These are phyloP conservation scores for Stagonosporopsis vannaccii DNA, from an alignment of 2,329 filamentous ascomycete genomes.

Conservation along the genomic window DNA sequence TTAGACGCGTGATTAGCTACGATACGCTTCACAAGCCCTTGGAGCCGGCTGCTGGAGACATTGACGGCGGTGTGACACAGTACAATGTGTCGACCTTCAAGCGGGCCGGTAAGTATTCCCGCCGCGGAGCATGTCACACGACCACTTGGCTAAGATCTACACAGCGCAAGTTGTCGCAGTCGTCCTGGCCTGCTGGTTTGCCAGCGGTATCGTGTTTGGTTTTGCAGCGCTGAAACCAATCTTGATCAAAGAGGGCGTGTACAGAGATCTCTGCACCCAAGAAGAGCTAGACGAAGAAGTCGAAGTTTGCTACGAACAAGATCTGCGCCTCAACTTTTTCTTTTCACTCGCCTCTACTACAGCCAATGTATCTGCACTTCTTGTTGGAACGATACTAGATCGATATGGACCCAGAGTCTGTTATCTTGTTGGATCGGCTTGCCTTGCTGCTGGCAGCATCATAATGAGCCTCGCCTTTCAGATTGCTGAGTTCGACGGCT, in stretches of 20 bases:
- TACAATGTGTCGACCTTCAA: constrained; percentile 57
- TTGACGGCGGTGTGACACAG: constrained; percentile 55
- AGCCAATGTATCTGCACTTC: constrained; percentile 49
- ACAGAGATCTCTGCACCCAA: constrained; percentile 45
- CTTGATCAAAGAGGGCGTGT: constrained; percentile 49
- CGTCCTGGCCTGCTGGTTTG: constrained; percentile 50
- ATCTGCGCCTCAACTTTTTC: constrained; percentile 49
- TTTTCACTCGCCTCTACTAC: constrained; percentile 49
- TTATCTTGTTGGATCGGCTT: constrained; percentile 41
- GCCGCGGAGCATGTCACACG: constrained; percentile 4
- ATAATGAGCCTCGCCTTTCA: constrained; percentile 49
- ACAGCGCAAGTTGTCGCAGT: constrained; percentile 46
- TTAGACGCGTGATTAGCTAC: constrained; percentile 56
- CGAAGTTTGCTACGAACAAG: constrained; percentile 50
- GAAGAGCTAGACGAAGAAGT: constrained; percentile 44
- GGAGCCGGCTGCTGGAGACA: constrained; percentile 45
- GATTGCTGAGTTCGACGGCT: constrained; percentile 52
- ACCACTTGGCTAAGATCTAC: constrained; percentile 16
- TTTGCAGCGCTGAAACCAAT: constrained; percentile 52
- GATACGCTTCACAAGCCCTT: constrained; percentile 56
- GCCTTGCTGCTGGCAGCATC: constrained; percentile 43
- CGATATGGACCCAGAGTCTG: constrained; percentile 48
- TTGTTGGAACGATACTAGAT: constrained; percentile 48
- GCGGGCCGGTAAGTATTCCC: constrained; percentile 39
- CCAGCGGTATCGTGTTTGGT: constrained; percentile 51